A percentile compares a stretch with the other conserved stretches of the same genome.
These are phyloP conservation scores for Phytopythium boreale DNA, from an alignment of 352 stramenopile species.

Conservation along the genomic window DNA sequence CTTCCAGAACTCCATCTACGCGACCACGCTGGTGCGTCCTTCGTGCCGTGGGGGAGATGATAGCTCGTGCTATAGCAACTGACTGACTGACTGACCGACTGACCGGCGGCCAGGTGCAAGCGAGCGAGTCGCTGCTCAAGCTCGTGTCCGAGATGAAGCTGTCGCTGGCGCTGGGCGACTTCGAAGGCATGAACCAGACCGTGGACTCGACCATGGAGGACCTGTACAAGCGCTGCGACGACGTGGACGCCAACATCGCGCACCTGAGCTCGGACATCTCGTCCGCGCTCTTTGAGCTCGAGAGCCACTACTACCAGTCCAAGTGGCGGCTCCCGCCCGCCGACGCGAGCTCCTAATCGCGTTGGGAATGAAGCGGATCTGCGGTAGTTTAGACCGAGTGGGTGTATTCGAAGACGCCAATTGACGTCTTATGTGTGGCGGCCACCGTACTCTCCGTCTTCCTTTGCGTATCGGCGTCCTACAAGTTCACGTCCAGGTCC, in stretches of 20 bases:
- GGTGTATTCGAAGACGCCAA: slow-evolving; percentile 11
- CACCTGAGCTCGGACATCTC: slow-evolving; percentile 79
- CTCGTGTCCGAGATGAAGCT: slow-evolving; percentile 84
- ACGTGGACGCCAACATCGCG: slow-evolving; percentile 73
- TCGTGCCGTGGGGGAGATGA: no score
- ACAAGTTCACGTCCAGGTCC: slow-evolving; percentile 6
- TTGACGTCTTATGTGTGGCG: no score
- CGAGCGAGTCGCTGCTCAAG: slow-evolving; percentile 77
- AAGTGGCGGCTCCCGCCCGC: slow-evolving; percentile 58
- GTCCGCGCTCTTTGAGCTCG: slow-evolving; percentile 76
- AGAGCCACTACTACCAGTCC: slow-evolving; percentile 84
- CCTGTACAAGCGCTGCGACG: slow-evolving; percentile 72
- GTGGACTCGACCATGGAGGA: slow-evolving; percentile 70
- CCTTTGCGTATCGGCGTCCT: background rate
- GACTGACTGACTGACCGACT: background rate
- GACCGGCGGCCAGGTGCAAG: slow-evolving; percentile 39
- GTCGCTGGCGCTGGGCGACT: slow-evolving; percentile 71
- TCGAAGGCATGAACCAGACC: slow-evolving; percentile 86
- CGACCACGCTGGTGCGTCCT: slow-evolving; percentile 60
- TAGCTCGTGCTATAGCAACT: no score
- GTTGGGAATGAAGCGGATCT: background rate
- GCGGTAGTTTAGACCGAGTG: background rate
- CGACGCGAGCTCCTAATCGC: slow-evolving; percentile 14
- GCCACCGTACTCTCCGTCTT: background rate
- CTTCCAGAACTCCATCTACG: slow-evolving; percentile 82